Conservation (phyloP, 202 grass and related monocot species). For the Carex arenaria region DNA sequence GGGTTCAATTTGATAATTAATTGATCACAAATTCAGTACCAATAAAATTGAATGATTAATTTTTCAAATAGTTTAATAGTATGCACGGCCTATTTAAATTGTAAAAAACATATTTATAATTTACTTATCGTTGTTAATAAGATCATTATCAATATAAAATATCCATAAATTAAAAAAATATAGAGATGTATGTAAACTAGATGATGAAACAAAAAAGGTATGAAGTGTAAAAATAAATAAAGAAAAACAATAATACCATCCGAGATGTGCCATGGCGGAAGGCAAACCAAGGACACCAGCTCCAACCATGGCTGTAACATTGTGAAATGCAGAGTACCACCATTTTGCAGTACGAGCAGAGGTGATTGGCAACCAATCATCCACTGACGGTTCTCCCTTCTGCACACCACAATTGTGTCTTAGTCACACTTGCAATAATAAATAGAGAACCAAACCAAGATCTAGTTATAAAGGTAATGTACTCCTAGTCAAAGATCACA, state of each 20-base stretch:
- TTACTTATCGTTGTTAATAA: not conserved
- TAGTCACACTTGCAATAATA: not conserved
- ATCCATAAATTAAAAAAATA: not conserved
- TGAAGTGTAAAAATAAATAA: not conserved
- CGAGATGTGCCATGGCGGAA: constrained; percentile 19
- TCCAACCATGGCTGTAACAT: constrained; percentile 38
- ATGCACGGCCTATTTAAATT: not conserved
- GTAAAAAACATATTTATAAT: not conserved
- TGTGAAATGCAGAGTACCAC: constrained; percentile 41
- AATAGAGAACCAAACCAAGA: too few species aligned
- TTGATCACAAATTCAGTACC: not conserved
- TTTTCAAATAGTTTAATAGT: not conserved
- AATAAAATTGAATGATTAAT: not conserved
- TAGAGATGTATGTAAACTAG: not conserved
- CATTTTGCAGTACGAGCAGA: constrained; percentile 27
- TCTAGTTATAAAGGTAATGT: too few species aligned
- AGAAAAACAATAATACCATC: constrained; percentile 21
- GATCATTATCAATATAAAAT: not conserved
- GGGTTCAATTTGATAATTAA: not conserved
- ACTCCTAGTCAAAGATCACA: too few species aligned
- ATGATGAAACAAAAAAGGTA: not conserved
- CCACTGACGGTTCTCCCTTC: constrained; percentile 6
- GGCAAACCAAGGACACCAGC: constrained; percentile 29
- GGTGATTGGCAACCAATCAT: constrained; percentile 30
- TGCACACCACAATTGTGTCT: not conserved